Evolutionary conservation across 208 protist genomes (phyloP).

Genomic region (Trypanosoma avium): DNA sequence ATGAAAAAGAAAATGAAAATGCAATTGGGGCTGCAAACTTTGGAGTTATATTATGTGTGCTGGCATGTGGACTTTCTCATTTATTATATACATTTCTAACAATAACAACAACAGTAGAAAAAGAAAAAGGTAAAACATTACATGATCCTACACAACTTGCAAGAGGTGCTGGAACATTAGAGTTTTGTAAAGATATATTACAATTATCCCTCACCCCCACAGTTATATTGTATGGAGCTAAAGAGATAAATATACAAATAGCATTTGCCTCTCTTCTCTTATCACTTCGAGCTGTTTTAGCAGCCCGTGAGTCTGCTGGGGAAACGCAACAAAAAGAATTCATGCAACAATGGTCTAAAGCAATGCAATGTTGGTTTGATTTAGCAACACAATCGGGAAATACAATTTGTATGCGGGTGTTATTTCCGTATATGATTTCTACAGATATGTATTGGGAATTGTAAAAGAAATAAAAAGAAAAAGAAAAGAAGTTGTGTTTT

Average conservation of each 20-base stretch:
- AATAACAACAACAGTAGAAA: no score
- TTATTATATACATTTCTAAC: conserved; percentile 10
- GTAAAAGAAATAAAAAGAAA: background rate
- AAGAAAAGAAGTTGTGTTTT: background rate
- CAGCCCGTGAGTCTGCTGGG: background rate
- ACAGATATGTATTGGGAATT: background rate
- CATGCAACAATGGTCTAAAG: background rate
- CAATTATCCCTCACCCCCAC: conserved; percentile 1
- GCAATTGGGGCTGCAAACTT: background rate
- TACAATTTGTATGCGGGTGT: conserved; percentile 17
- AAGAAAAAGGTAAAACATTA: no score
- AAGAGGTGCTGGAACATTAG: conserved; percentile 5
- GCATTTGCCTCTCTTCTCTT: conserved; percentile 19
- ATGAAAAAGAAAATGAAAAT: background rate
- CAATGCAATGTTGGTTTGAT: conserved; percentile 24
- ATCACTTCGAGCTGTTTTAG: background rate
- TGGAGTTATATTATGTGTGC: conserved; percentile 7
- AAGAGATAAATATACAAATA: conserved; percentile 13
- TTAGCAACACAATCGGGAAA: conserved; percentile 16
- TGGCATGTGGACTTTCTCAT: conserved; percentile 18
- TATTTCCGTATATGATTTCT: conserved; percentile 23
- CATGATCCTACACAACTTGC: background rate
- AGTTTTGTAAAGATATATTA: conserved; percentile 1
- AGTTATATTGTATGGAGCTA: conserved; percentile 17
- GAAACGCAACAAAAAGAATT: conserved; percentile 8